Evolutionary conservation across 1,284 basidiomycete species (phyloP), one percentile per base, ranked within the genome.

Genomic region (Cutaneotrichosporon sp.): DNA sequence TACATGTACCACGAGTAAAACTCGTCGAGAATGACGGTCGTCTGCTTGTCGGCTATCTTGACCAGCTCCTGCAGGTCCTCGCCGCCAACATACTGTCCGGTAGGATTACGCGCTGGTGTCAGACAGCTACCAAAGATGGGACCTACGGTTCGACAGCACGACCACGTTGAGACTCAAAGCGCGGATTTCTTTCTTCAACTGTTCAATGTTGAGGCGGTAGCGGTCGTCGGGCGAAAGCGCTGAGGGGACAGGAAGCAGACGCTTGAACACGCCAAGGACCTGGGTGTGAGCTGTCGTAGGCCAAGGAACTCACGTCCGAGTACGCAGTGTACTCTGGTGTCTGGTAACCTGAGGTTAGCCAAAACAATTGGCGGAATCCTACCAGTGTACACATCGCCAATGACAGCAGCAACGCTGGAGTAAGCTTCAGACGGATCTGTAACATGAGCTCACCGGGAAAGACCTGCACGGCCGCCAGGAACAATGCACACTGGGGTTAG

Each of bases 401-500:
- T 26, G 39, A 55, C 43, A 51, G 52, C 38, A 10, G 13, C 44
- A 4, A 46, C 44, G 14, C 41, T 43, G 22, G 14, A 5, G 22
- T 42, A 8, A 42, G 41, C 20, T 39, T 8, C 22, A 22, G 17
- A 36, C 18, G 17, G 21, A 18, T 17, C n/a, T 12, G 52, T 83
- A 48, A 94, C 90, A 15, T 89, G 87, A 17, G 90, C 90, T n/a
- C 96, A 81, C 55, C 92, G 84, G 15, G 88, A 87, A 61, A 97
- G 80, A 13, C 91, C 91, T 2, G 90, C 80, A 42, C 90, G 84
- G 8, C 91, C 92, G 49, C 90, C 91, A 22, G 91, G 90, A 7
- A 73, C 72, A 48, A 76, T 75, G 53, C 72, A 74, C 8, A 80
- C 77, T 40, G 38, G 8, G 8, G 2, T 40, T 13, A 40, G 38